These are phyloP conservation scores for Dictyostelium intermedium DNA, from an alignment of 78 protist genomes.

Conservation along the genomic window DNA sequence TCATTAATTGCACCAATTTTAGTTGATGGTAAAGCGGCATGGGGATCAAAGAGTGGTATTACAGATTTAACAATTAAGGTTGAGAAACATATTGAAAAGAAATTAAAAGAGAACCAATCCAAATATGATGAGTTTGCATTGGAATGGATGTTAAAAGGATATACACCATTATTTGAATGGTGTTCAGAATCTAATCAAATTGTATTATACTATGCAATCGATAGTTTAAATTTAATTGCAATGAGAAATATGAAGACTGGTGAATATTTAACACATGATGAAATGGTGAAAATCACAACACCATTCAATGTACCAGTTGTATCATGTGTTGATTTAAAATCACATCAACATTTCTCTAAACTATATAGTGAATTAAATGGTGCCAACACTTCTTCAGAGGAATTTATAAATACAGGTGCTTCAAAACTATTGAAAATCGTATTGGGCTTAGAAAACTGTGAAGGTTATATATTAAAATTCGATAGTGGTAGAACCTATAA, in stretches of 20 bases:
- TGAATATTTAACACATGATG: slow-evolving; percentile 3
- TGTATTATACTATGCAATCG: slow-evolving; percentile 16
- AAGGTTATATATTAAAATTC: slow-evolving; percentile 42
- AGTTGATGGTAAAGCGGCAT: background rate
- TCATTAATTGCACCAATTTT: slow-evolving; percentile 56
- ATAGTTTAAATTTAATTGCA: background rate
- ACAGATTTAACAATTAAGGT: slow-evolving; percentile 36
- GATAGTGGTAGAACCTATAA: slow-evolving; percentile 37
- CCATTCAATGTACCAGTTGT: slow-evolving; percentile 17
- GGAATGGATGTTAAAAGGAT: slow-evolving; percentile 22
- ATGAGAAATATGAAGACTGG: slow-evolving; percentile 48
- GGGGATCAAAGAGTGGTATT: slow-evolving; percentile 69
- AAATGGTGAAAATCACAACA: background rate
- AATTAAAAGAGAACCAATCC: background rate
- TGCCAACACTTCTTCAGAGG: background rate
- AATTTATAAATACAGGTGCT: background rate
- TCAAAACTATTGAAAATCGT: background rate
- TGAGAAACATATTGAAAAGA: slow-evolving; percentile 1
- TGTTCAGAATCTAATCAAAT: slow-evolving; percentile 37
- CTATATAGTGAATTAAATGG: background rate
- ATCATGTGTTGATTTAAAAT: background rate
- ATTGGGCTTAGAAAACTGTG: background rate
- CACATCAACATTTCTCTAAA: background rate
- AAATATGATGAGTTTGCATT: slow-evolving; percentile 33
- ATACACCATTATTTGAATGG: slow-evolving; percentile 64